Percentiles rank a stretch among this genome's conserved stretches.
phyloP scores from a whole-genome alignment of 1,284 basidiomycete species.

The Pseudozyma hubeiensis region DNA sequence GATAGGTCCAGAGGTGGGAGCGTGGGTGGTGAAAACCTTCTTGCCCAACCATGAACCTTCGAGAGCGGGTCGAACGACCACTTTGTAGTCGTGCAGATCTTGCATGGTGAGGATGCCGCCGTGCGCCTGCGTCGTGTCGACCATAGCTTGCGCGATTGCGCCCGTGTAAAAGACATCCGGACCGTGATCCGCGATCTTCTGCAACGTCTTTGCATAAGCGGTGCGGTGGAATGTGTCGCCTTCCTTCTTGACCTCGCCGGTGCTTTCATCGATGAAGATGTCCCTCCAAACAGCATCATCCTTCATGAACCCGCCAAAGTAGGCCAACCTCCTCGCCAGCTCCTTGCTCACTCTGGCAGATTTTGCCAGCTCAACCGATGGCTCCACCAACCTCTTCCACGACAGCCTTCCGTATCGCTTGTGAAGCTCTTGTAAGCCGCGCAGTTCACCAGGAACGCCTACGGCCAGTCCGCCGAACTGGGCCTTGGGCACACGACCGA shows the following conservation, averaged over 20 bases:
- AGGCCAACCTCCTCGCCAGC: conserved; percentile 46
- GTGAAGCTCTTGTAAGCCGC: conserved; percentile 66
- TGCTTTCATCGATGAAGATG: conserved; percentile 70
- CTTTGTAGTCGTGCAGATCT: conserved; percentile 79
- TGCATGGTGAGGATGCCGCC: conserved; percentile 82
- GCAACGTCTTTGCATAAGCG: conserved; percentile 57
- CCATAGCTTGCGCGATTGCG: conserved; percentile 78
- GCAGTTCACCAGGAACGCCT: conserved; percentile 68
- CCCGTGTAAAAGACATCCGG: conserved; percentile 72
- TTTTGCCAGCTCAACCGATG: conserved; percentile 60
- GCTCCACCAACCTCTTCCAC: conserved; percentile 65
- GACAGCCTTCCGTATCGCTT: conserved; percentile 58
- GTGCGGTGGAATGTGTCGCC: conserved; percentile 54
- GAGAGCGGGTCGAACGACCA: conserved; percentile 78
- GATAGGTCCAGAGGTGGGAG: conserved; percentile 67
- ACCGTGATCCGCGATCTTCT: conserved; percentile 55
- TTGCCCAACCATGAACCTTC: conserved; percentile 81
- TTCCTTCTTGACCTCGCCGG: conserved; percentile 71
- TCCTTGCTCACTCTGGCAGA: conserved; percentile 57
- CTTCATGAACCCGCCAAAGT: conserved; percentile 69
- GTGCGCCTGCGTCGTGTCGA: conserved; percentile 75
- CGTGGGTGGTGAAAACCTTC: conserved; percentile 82
- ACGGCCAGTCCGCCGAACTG: conserved; percentile 64
- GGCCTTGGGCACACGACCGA: conserved; percentile 36
- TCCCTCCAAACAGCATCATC: conserved; percentile 60